phyloP scores from a whole-genome alignment of 345 rosid genomes.

The Durio zibethinus region DNA sequence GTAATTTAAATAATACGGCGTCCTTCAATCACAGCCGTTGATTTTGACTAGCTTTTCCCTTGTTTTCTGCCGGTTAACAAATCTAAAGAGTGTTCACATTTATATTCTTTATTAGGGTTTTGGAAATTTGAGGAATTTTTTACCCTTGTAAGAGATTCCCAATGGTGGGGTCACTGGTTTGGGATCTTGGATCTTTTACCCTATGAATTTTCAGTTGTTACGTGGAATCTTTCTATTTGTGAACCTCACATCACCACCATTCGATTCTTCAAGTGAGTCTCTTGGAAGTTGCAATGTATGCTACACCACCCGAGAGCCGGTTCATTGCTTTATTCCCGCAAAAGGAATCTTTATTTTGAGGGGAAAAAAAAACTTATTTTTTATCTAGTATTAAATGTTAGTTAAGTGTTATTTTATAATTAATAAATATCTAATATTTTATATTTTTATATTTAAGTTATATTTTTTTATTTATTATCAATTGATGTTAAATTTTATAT shows the following conservation, averaged over 20 bases:
- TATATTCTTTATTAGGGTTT: neutral
- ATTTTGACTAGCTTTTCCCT: constrained; percentile 13
- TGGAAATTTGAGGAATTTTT: neutral
- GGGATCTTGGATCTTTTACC: neutral
- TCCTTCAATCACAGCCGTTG: constrained; percentile 38
- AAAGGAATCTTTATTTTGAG: too few species aligned
- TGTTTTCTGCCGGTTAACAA: neutral
- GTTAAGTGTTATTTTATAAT: too few species aligned
- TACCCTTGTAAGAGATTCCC: neutral
- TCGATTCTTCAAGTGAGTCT: neutral
- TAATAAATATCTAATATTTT: too few species aligned
- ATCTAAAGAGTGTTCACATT: neutral
- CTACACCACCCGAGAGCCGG: neutral
- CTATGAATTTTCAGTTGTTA: neutral
- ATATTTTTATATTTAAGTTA: too few species aligned
- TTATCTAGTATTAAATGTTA: too few species aligned
- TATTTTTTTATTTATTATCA: too few species aligned
- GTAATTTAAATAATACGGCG: neutral
- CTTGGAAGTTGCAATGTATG: neutral
- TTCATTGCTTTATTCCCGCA: too few species aligned
- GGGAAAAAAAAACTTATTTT: too few species aligned
- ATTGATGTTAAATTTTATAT: too few species aligned
- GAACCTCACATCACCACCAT: neutral
- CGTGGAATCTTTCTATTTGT: neutral
- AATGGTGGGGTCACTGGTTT: neutral